A percentile compares a stretch with the other conserved stretches of the same genome.
phyloP scores from a whole-genome alignment of 495 filamentous ascomycete species.

The Lasiosphaeris hirsuta region DNA sequence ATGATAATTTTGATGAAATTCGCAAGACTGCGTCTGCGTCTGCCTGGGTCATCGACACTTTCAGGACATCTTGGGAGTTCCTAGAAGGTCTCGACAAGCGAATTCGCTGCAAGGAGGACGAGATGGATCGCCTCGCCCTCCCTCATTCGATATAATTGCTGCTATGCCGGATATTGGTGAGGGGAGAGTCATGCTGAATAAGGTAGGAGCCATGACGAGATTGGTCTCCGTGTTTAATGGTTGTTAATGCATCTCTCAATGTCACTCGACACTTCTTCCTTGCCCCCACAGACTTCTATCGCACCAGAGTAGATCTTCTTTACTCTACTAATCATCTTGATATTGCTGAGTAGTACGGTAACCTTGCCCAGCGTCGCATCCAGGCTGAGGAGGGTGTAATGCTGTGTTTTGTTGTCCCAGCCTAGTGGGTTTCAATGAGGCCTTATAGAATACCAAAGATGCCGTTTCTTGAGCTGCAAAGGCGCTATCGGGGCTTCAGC shows the following conservation, averaged over 20 bases:
- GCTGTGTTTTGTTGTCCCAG: not conserved
- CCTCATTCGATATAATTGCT: not conserved
- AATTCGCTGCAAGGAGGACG: not conserved
- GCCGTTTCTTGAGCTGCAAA: not conserved
- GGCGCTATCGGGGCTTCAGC: too few relatives aligned
- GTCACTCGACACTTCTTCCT: not conserved
- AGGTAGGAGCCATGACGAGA: conserved; percentile 1
- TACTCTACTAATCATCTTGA: not conserved
- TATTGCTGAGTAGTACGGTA: not conserved
- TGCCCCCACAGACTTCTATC: not conserved
- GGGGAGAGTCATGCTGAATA: not conserved
- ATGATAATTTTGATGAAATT: not conserved
- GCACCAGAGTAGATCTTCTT: not conserved
- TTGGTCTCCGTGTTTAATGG: not conserved
- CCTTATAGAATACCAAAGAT: too few relatives aligned
- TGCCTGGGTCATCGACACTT: conserved; percentile 2
- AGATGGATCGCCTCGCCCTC: not conserved
- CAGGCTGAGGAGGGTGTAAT: not conserved
- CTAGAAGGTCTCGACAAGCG: conserved; percentile 1
- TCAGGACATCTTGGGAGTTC: conserved; percentile 1
- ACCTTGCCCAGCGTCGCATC: not conserved
- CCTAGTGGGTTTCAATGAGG: not conserved
- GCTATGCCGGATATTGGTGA: not conserved
- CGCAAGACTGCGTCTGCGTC: conserved; percentile 3
- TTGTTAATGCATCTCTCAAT: not conserved